Conservation (phyloP, 306 rosid genomes). For the cucumber (Cucumis sativus) region Cucumber_9930_V3 NC_026656.2:13046501-13047000, state of each 20-base stretch:
- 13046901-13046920: slow-evolving; percentile 18
- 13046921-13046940: slow-evolving; percentile 43
- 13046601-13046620: slow-evolving; percentile 10
- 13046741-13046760: slow-evolving; percentile 13
- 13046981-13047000: slow-evolving; percentile 13
- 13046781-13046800: not conserved
- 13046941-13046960: slow-evolving; percentile 17
- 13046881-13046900: slow-evolving; percentile 9
- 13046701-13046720: slow-evolving; percentile 12
- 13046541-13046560: not conserved
- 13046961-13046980: slow-evolving; percentile 26
- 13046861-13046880: slow-evolving; percentile 8
- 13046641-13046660: slow-evolving; percentile 1
- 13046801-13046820: slow-evolving; percentile 15
- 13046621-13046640: not conserved
- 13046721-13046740: not conserved
- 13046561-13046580: slow-evolving; percentile 1
- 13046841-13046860: slow-evolving; percentile 17
- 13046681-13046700: slow-evolving; percentile 1
- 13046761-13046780: slow-evolving; percentile 14
- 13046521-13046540: slow-evolving; percentile 1
- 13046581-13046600: not conserved
- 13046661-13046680: slow-evolving; percentile 9
- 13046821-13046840: slow-evolving; percentile 7
- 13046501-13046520: not conserved